These are phyloP conservation scores for Acanthamoeba royreba DNA, from an alignment of 208 protist species.

Conservation along the genomic window DNA sequence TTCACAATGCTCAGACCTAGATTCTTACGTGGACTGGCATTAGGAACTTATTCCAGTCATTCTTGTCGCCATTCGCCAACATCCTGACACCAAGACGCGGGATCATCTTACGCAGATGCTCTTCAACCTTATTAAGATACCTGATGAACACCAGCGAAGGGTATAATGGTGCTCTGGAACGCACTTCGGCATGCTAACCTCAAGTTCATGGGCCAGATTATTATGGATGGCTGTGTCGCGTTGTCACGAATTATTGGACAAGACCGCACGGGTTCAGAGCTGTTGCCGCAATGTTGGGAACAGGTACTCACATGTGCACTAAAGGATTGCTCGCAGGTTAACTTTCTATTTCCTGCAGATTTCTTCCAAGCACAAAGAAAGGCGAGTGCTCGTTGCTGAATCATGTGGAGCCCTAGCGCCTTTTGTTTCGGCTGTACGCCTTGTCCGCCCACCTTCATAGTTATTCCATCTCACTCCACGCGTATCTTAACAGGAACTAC, in stretches of 20 bases:
- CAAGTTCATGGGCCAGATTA: neutral
- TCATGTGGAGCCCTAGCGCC: conserved; percentile 70
- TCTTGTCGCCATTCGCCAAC: conserved; percentile 60
- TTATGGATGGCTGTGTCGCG: conserved; percentile 65
- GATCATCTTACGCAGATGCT: conserved; percentile 61
- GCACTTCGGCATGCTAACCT: neutral
- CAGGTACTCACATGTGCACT: too few species aligned
- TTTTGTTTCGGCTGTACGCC: conserved; percentile 52
- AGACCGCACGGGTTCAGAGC: conserved; percentile 59
- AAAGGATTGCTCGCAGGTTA: too few species aligned
- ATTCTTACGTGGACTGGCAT: neutral
- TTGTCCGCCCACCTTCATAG: neutral
- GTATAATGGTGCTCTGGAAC: neutral
- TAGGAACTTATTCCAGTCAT: conserved; percentile 73
- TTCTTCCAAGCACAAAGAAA: conserved; percentile 65
- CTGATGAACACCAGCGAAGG: conserved; percentile 69
- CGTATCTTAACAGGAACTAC: conserved; percentile 6
- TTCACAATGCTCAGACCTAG: neutral
- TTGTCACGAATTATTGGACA: conserved; percentile 61
- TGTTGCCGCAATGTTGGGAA: conserved; percentile 75
- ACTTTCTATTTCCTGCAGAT: too few species aligned
- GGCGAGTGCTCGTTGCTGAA: conserved; percentile 74
- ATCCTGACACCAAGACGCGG: conserved; percentile 59
- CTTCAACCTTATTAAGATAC: conserved; percentile 78
- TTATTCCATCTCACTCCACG: neutral